These are phyloP conservation scores for Ochromonas danica DNA, from an alignment of 108 stramenopile species.

Conservation along the genomic window DNA sequence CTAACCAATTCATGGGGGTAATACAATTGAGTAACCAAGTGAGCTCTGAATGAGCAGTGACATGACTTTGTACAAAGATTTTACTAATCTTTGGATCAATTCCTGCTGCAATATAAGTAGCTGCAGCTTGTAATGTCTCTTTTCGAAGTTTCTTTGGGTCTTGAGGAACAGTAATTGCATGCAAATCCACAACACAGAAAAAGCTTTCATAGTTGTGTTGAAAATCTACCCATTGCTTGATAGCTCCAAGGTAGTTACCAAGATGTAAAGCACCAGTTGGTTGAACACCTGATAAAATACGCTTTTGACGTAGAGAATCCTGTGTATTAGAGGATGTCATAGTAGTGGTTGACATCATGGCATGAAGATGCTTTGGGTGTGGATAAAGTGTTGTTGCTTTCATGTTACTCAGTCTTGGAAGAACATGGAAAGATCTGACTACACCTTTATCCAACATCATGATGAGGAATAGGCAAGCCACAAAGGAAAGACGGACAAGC, in stretches of 20 bases:
- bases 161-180: constrained; percentile 97
- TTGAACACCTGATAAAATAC: constrained; percentile 89
- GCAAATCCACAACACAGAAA: constrained; percentile 97
- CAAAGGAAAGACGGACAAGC: too few relatives aligned
- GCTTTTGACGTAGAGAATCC: neutral
- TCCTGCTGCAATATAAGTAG: constrained; percentile 61
- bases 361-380: too few relatives aligned
- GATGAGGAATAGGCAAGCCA: too few relatives aligned
- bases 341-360: too few relatives aligned
- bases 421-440: too few relatives aligned
- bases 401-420: too few relatives aligned
- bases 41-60: constrained; percentile 91
- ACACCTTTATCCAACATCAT: too few relatives aligned
- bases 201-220: constrained; percentile 77
- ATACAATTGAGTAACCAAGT: constrained; percentile 94
- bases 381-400: too few relatives aligned
- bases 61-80: constrained; percentile 88
- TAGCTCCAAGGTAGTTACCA: constrained; percentile 97
- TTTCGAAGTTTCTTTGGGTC: constrained; percentile 67
- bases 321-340: too few relatives aligned
- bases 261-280: constrained; percentile 94
- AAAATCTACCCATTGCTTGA: constrained; percentile 91
- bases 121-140: constrained; percentile 47
- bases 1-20: constrained; percentile 96
- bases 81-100: constrained; percentile 80